Base-by-base conservation (phyloP, 2,329 filamentous ascomycete genomes). In the Colletotrichum destructivum region DNA sequence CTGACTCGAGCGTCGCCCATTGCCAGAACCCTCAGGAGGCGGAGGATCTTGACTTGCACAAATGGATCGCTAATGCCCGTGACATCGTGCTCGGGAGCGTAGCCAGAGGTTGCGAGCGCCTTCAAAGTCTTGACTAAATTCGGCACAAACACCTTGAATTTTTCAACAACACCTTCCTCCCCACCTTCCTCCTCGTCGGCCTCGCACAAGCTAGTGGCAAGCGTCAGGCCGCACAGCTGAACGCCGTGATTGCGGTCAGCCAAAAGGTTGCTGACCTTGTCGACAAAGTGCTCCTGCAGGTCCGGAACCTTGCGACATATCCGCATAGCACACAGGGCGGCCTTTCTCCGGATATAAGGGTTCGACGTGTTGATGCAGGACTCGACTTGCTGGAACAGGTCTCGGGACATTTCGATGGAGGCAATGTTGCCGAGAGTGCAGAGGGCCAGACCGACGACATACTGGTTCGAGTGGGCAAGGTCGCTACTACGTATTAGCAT, bases 271-370 rank as follows among this genome's bases (percentile, higher is more conserved):
- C 96, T 93, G 18, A 96, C 94, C 82, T 98, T 98, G 73, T 99
- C 96, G 69, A 98, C 81, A 79, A 99, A 99, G 83, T 99, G 95
- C 81, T 99, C 97, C 82, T 98, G 94, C 65, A 99, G 85, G 81
- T 99, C 96, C 7, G 97, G 96, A 13, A 99, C 96, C 83, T 99
- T 99, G 77, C 95, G 93, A 84, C 95, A 98, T 87, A 99, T 98
- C 75, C 95, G 91, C 96, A 99, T 99, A 62, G 96, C 96, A 83
- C 96, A 99, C n/a, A 99, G 88, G 4, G 96, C 96, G 21, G 96
- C 96, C 86, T 99, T 99, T 77, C 96, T 91, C 77, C 96, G 90
- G 80, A 99, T 98, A 81, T 99, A 99, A n/a, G 96, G 96, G 81
- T 99, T 99, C 64, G 95, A 92, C 60, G 95, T 98, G 52, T 95